phyloP scores from a whole-genome alignment of 257 asterid species.

The Thymus mandschuricus region DNA sequence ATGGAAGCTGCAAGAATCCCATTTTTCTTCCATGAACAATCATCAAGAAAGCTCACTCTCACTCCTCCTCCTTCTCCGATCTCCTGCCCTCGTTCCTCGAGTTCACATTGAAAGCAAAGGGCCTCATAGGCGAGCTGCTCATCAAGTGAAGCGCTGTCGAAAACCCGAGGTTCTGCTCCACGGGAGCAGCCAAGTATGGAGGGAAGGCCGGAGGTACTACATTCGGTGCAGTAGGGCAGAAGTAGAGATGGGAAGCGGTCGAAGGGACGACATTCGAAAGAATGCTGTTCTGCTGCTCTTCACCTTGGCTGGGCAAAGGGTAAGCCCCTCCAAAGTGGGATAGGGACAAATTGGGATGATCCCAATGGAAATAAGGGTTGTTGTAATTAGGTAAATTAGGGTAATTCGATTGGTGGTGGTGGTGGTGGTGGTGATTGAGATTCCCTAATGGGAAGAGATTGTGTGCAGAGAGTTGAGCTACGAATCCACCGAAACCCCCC shows the following conservation, averaged over 20 bases:
- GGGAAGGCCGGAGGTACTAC: conserved; percentile 2
- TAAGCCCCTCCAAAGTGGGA: conserved; percentile 10
- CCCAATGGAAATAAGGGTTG: conserved; percentile 28
- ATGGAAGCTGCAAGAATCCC: conserved; percentile 1
- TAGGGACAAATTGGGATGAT: conserved; percentile 13
- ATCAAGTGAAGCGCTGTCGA: conserved; percentile 19
- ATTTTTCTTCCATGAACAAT: not conserved
- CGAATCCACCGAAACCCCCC: conserved; percentile 22
- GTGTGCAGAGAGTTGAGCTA: conserved; percentile 11
- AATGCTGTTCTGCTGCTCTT: not conserved
- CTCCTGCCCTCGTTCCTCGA: not conserved
- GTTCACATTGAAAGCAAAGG: not conserved
- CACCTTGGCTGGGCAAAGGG: conserved; percentile 10
- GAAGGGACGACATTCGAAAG: not conserved
- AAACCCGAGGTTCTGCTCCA: conserved; percentile 14
- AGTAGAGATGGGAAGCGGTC: not conserved
- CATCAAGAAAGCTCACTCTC: not conserved
- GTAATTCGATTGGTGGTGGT: not conserved
- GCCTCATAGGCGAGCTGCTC: conserved; percentile 20
- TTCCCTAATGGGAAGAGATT: conserved; percentile 11
- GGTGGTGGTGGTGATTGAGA: not conserved
- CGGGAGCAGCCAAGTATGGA: conserved; percentile 12
- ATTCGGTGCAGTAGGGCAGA: not conserved
- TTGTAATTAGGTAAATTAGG: conserved; percentile 1
- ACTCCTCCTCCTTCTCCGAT: conserved; percentile 11